Percentiles rank a stretch among this genome's conserved stretches.
Evolutionary conservation across 495 filamentous ascomycete species (phyloP).

Genomic region (Penicillium psychrofluorescens): DNA sequence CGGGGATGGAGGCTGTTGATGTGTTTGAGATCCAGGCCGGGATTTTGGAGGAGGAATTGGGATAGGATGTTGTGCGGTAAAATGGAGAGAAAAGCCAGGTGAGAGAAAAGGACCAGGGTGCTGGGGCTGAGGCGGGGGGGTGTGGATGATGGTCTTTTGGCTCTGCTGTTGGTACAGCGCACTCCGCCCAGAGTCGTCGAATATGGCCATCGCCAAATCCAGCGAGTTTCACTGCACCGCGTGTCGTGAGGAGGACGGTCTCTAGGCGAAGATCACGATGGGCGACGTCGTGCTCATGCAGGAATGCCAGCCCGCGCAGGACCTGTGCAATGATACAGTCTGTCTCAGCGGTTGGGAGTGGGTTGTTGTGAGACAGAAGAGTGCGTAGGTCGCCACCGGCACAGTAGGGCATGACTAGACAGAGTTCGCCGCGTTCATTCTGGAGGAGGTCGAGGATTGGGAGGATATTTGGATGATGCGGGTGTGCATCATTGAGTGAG

Average conservation of each 20-base stretch:
- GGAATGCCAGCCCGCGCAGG: constrained; percentile 91
- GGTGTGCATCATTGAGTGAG: constrained; percentile 65
- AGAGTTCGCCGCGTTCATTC: constrained; percentile 89
- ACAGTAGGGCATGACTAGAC: constrained; percentile 96
- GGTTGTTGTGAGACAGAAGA: constrained; percentile 63
- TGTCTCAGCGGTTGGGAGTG: constrained; percentile 71
- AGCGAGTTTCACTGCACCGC: constrained; percentile 87
- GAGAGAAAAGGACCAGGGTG: constrained; percentile 9
- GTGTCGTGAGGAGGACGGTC: constrained; percentile 82
- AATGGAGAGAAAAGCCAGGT: constrained; percentile 5
- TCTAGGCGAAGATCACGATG: constrained; percentile 94
- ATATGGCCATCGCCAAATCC: constrained; percentile 94
- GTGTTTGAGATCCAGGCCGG: background rate
- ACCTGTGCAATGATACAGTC: constrained; percentile 96
- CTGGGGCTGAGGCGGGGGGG: background rate
- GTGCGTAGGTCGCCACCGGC: constrained; percentile 89
- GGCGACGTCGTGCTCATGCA: constrained; percentile 90
- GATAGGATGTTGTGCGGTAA: background rate
- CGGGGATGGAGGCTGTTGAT: constrained; percentile 7
- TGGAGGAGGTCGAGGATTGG: constrained; percentile 83
- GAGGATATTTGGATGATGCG: constrained; percentile 83
- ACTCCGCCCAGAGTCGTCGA: constrained; percentile 11
- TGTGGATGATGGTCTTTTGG: constrained; percentile 2
- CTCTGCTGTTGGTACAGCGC: background rate
- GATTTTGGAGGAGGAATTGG: background rate